Evolutionary conservation across 2,329 filamentous ascomycete species (phyloP).

Genomic region (Hypoxylon sp.): DNA sequence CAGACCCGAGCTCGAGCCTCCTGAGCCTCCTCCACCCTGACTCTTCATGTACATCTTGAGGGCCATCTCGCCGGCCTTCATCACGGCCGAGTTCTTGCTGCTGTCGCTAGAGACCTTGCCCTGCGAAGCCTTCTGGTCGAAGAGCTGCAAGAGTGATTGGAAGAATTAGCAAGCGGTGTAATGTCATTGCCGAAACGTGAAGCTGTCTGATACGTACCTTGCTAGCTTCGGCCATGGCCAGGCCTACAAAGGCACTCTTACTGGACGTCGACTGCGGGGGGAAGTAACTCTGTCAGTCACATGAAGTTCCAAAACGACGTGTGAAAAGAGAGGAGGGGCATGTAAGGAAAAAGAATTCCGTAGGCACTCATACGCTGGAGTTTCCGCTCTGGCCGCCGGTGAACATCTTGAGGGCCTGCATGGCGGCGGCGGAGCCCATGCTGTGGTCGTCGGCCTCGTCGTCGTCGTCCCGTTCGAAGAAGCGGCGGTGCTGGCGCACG

Average conservation of each 20-base stretch:
- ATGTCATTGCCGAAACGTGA: background rate
- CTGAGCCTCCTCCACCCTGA: constrained; percentile 56
- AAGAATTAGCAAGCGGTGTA: background rate
- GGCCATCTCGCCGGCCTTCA: constrained; percentile 83
- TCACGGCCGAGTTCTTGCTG: constrained; percentile 82
- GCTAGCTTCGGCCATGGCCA: constrained; percentile 88
- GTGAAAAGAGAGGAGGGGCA: background rate
- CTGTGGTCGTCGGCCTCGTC: constrained; percentile 57
- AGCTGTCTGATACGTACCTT: constrained; percentile 60
- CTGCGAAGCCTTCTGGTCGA: constrained; percentile 64
- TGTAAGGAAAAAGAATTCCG: no score
- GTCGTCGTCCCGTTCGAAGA: constrained; percentile 66
- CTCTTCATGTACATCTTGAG: constrained; percentile 91
- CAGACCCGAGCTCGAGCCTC: constrained; percentile 38
- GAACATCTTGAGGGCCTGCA: constrained; percentile 85
- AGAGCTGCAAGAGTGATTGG: constrained; percentile 53
- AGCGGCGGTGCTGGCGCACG: constrained; percentile 76
- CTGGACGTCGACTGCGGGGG: constrained; percentile 54
- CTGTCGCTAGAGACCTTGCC: constrained; percentile 64
- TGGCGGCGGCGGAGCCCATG: constrained; percentile 77
- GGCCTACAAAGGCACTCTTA: constrained; percentile 81
- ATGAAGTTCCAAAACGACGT: background rate
- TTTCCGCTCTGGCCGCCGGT: constrained; percentile 60
- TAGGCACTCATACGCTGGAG: constrained; percentile 46
- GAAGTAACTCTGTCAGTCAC: background rate